Evolutionary conservation across 2,329 filamentous ascomycete species (phyloP).

Genomic region (Aspergillus chevalieri): DNA sequence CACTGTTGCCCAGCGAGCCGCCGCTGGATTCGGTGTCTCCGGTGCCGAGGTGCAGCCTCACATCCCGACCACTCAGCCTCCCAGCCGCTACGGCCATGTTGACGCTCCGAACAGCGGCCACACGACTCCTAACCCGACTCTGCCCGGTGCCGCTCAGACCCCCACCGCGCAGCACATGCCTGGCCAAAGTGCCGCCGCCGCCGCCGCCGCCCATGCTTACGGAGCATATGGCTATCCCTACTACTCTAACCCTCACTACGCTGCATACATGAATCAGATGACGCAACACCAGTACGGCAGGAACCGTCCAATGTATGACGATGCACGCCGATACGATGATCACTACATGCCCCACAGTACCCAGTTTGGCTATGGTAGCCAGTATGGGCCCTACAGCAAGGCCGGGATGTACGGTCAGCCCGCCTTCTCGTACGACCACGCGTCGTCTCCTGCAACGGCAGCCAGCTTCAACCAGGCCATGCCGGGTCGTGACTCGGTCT

Average conservation of each 20-base stretch:
- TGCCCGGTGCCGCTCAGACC: slow-evolving; percentile 51
- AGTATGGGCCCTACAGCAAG: slow-evolving; percentile 49
- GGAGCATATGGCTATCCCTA: slow-evolving; percentile 53
- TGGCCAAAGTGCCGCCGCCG: slow-evolving; percentile 29
- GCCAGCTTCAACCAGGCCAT: slow-evolving; percentile 39
- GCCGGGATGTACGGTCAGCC: slow-evolving; percentile 60
- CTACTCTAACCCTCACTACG: slow-evolving; percentile 58
- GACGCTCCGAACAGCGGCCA: slow-evolving; percentile 82
- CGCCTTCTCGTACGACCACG: slow-evolving; percentile 59
- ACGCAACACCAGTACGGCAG: slow-evolving; percentile 42
- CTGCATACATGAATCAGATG: slow-evolving; percentile 55
- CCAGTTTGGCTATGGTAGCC: slow-evolving; percentile 52
- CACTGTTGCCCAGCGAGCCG: slow-evolving; percentile 64
- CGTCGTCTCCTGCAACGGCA: slow-evolving; percentile 57
- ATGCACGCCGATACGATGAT: slow-evolving; percentile 45
- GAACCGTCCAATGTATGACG: slow-evolving; percentile 46
- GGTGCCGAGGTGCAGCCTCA: slow-evolving; percentile 55
- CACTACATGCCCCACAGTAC: slow-evolving; percentile 41
- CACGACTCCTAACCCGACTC: slow-evolving; percentile 78
- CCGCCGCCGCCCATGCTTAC: slow-evolving; percentile 45
- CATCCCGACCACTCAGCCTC: slow-evolving; percentile 63
- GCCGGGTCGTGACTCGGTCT: slow-evolving; percentile 51
- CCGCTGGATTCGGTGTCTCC: slow-evolving; percentile 64
- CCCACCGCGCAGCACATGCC: slow-evolving; percentile 50
- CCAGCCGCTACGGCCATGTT: slow-evolving; percentile 62